A percentile compares a stretch with the other conserved stretches of the same genome.
Evolutionary conservation across 1,284 basidiomycete species (phyloP).

Genomic region (Puccinia polysora): DNA sequence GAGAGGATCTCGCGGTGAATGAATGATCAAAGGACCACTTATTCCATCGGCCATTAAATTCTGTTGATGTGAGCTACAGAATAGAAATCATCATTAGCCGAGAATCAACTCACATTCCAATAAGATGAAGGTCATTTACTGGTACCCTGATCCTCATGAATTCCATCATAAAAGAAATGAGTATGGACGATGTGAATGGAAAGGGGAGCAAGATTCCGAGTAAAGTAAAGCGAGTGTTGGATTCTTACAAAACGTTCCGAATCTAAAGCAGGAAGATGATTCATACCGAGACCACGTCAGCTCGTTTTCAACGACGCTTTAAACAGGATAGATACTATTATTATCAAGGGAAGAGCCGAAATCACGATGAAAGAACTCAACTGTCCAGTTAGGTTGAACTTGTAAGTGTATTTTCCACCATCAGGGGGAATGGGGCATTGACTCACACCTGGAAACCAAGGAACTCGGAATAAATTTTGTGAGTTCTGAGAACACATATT

Average conservation of each 20-base stretch:
- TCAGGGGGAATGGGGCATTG: constrained; percentile 59
- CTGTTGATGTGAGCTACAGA: constrained; percentile 1
- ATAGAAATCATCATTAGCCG: too few relatives aligned
- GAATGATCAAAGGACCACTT: constrained; percentile 48
- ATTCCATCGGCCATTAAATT: constrained; percentile 12
- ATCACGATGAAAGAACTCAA: constrained; percentile 56
- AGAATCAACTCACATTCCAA: too few relatives aligned
- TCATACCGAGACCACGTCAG: background rate
- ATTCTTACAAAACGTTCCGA: too few relatives aligned
- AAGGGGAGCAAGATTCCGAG: too few relatives aligned
- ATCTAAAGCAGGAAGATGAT: background rate
- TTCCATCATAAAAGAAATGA: too few relatives aligned
- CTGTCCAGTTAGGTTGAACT: constrained; percentile 53
- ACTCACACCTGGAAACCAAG: constrained; percentile 48
- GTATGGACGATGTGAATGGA: too few relatives aligned
- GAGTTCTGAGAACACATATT: background rate
- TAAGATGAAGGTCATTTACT: too few relatives aligned
- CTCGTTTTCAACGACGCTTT: too few relatives aligned
- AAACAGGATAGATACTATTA: too few relatives aligned
- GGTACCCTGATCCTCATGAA: too few relatives aligned
- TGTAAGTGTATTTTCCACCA: constrained; percentile 58
- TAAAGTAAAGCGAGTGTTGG: too few relatives aligned
- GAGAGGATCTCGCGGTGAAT: constrained; percentile 50
- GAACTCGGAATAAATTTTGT: background rate
- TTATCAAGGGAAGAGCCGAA: constrained; percentile 52